Base-by-base conservation (phyloP, 2,329 filamentous ascomycete genomes). In the Metarhizium robertsii region DNA sequence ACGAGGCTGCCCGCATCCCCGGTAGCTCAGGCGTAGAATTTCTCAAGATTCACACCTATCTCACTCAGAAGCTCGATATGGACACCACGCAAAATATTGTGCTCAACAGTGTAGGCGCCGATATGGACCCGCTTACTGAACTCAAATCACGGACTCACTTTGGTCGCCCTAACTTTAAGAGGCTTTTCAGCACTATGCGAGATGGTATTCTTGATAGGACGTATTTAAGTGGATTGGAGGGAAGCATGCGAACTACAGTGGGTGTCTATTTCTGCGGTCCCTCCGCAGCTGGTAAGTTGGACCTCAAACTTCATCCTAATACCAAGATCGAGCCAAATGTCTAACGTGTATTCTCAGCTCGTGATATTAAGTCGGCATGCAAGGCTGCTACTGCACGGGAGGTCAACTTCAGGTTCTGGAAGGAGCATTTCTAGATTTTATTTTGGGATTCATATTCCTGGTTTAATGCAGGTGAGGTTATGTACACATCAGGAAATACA, bases 241-340 rank as follows among this genome's bases (percentile, higher is more conserved):
- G 83, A 57, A 86, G 80, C 64, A 79, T 87, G 67, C 81, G 84
- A 65, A 95, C 90, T 3, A 90, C 92, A 42, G 88, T 99, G 13
- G 94, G 94, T 73, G 92, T 99, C 20, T 99, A 99, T 75, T 97
- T 97, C 72, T 99, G 94, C 70, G 94, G 94, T 57, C 92, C 92
- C 29, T 94, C 88, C 60, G 79, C 79, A 61, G 79, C 80, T 64
- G 80, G 79, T 82, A 71, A 70, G 77, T 74, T 58, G 48, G 25
- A 16, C 36, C 18, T 43, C 29, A 8, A 25, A 40, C 8, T 20
- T 13, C 47, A 2, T 18, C 14, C 10, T 8, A 6, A 30, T 34
- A 16, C 14, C 16, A 6, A 32, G 20, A n/a, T n/a, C 14, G 29
- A 38, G 18, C 34, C 32, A n/a, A n/a, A 6, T 6, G 45, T 50